Percentiles rank a stretch among this genome's conserved stretches.
These are phyloP conservation scores for Cicer bijugum DNA, from an alignment of 306 rosid species.

Conservation along the genomic window DNA sequence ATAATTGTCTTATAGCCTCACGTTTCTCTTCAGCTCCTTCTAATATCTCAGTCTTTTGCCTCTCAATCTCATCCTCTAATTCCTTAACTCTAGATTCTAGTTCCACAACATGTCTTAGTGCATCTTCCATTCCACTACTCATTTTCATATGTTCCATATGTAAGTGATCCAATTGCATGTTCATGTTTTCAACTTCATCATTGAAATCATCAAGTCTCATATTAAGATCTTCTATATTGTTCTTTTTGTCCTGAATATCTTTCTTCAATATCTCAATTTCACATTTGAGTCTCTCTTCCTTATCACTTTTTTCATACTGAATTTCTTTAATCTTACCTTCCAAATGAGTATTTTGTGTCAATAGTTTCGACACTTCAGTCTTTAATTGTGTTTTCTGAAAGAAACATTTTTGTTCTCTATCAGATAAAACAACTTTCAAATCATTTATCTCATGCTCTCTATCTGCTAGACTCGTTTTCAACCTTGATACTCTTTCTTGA, in stretches of 20 bases:
- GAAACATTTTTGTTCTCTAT: constrained; percentile 72
- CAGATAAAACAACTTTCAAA: constrained; percentile 65
- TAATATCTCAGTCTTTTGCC: constrained; percentile 56
- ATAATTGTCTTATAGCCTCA: constrained; percentile 90
- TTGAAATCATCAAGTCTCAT: constrained; percentile 47
- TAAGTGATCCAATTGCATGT: constrained; percentile 47
- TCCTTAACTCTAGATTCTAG: constrained; percentile 50
- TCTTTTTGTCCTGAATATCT: constrained; percentile 48
- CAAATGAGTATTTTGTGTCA: constrained; percentile 46
- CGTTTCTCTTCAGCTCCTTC: constrained; percentile 88
- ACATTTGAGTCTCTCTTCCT: constrained; percentile 55
- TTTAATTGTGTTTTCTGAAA: constrained; percentile 73
- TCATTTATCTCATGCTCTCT: constrained; percentile 70
- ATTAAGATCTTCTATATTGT: constrained; percentile 46
- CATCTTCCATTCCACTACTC: constrained; percentile 47
- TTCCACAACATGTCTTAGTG: constrained; percentile 51
- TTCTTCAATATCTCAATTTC: constrained; percentile 56
- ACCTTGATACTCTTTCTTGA: constrained; percentile 60
- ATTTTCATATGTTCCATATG: constrained; percentile 52
- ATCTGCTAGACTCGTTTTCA: constrained; percentile 62
- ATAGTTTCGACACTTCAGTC: constrained; percentile 66
- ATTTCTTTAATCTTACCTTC: constrained; percentile 58
- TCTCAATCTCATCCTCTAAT: constrained; percentile 71
- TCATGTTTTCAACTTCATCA: constrained; percentile 48
- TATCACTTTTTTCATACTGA: constrained; percentile 51